Conservation (phyloP, 495 filamentous ascomycete species). For the Beverwykella pulmonaria region DNA sequence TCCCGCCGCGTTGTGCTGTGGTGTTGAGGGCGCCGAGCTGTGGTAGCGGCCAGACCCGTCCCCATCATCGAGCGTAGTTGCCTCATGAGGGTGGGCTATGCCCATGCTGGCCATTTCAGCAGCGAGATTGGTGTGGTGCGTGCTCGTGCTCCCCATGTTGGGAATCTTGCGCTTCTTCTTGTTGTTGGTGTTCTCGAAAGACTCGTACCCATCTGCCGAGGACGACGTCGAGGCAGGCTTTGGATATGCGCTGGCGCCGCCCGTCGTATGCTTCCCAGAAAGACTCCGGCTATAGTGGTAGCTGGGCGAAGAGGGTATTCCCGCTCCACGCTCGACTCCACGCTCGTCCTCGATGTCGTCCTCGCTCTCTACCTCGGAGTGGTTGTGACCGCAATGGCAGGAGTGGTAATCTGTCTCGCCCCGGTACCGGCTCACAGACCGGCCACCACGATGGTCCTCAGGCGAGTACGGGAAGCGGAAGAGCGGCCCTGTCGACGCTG, state of each 20-base stretch:
- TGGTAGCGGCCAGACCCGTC: slow-evolving; percentile 57
- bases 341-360: slow-evolving; percentile 36
- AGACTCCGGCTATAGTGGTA: slow-evolving; percentile 36
- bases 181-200: slow-evolving; percentile 97
- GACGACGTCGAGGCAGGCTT: slow-evolving; percentile 46
- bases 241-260: slow-evolving; percentile 23
- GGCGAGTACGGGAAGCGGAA: slow-evolving; percentile 74
- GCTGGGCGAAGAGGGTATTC: slow-evolving; percentile 36
- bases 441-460: slow-evolving; percentile 42
- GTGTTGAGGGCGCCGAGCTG: slow-evolving; percentile 55
- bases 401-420: slow-evolving; percentile 41
- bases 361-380: slow-evolving; percentile 43
- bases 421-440: slow-evolving; percentile 36
- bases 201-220: slow-evolving; percentile 85
- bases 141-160: slow-evolving; percentile 69
- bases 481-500: slow-evolving; percentile 65
- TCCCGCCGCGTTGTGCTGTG: slow-evolving; percentile 48
- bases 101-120: slow-evolving; percentile 66
- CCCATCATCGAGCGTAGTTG: slow-evolving; percentile 50
- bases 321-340: slow-evolving; percentile 14
- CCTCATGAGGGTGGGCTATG: slow-evolving; percentile 53
- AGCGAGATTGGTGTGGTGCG: slow-evolving; percentile 64
- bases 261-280: slow-evolving; percentile 2
- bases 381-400: slow-evolving; percentile 37
- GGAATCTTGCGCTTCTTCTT: slow-evolving; percentile 99